Percentiles rank a stretch among this genome's conserved stretches.
Evolutionary conservation across 2,329 filamentous ascomycete species (phyloP).

Genomic region (Torrubiella hemipterigena): DNA sequence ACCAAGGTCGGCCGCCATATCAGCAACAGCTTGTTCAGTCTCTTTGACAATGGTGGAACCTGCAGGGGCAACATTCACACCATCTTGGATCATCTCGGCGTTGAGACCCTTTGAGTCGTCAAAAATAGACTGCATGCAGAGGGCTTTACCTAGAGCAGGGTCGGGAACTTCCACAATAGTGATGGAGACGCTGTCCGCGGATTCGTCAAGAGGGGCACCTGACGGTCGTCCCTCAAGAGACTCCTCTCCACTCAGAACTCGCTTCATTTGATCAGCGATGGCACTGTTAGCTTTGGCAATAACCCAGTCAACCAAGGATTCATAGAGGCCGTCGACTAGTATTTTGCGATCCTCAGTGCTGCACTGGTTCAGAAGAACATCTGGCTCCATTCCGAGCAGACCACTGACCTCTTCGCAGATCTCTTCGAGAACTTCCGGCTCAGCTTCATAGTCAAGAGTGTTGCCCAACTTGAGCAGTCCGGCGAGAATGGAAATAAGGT

Average conservation of each 20-base stretch:
- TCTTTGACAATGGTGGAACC: slow-evolving; percentile 79
- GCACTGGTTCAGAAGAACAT: slow-evolving; percentile 66
- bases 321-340: slow-evolving; percentile 78
- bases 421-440: slow-evolving; percentile 73
- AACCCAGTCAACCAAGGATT: slow-evolving; percentile 91
- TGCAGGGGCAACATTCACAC: slow-evolving; percentile 60
- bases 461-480: slow-evolving; percentile 87
- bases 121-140: slow-evolving; percentile 84
- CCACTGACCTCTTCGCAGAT: slow-evolving; percentile 84
- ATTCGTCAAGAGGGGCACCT: slow-evolving; percentile 58
- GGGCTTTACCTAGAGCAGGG: slow-evolving; percentile 69
- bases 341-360: slow-evolving; percentile 74
- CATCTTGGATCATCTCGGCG: slow-evolving; percentile 92
- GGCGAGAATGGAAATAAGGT: slow-evolving; percentile 74
- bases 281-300: slow-evolving; percentile 78
- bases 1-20: slow-evolving; percentile 68
- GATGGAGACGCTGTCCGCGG: slow-evolving; percentile 74
- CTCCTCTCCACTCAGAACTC: slow-evolving; percentile 52
- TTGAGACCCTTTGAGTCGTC: slow-evolving; percentile 92
- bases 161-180: slow-evolving; percentile 80
- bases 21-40: slow-evolving; percentile 70
- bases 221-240: slow-evolving; percentile 52
- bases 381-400: slow-evolving; percentile 76
- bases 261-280: slow-evolving; percentile 64
- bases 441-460: slow-evolving; percentile 71